phyloP scores from a whole-genome alignment of 306 rosid genomes.

The Pyrus betulifolia region DNA sequence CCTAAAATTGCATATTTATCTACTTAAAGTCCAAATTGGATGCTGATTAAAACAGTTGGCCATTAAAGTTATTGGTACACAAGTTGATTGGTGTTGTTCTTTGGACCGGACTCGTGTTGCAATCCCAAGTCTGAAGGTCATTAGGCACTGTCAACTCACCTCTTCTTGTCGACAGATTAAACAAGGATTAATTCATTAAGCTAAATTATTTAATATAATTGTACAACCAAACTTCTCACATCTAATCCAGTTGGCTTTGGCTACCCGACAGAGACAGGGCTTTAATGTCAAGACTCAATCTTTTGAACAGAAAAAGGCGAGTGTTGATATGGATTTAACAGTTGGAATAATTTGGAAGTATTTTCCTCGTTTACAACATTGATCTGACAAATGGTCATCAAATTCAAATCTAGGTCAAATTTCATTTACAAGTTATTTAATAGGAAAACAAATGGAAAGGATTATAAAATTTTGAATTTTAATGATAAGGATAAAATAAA shows the following conservation, averaged over 20 bases:
- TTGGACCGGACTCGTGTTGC: not conserved
- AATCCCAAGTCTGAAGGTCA: not conserved
- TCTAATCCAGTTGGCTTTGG: not conserved
- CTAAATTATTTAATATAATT: not conserved
- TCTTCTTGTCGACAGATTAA: not conserved
- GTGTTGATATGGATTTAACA: not conserved
- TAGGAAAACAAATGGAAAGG: no score
- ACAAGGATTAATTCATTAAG: not conserved
- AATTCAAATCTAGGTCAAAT: not conserved
- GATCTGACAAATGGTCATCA: not conserved
- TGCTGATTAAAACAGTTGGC: not conserved
- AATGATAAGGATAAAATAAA: no score
- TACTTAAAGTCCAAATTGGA: not conserved
- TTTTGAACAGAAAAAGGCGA: not conserved
- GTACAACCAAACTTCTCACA: not conserved
- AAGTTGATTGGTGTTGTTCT: not conserved
- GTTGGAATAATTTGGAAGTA: not conserved
- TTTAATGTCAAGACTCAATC: not conserved
- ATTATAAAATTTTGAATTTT: no score
- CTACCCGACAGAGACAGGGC: not conserved
- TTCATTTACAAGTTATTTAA: not conserved
- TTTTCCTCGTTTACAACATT: not conserved
- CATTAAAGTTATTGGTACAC: not conserved
- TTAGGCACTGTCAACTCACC: not conserved
- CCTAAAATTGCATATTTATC: not conserved